Percentiles rank a stretch among this genome's conserved stretches.
These are phyloP conservation scores for Elsinoe arachidis DNA, from an alignment of 2,329 filamentous ascomycete species.

Conservation along the genomic window DNA sequence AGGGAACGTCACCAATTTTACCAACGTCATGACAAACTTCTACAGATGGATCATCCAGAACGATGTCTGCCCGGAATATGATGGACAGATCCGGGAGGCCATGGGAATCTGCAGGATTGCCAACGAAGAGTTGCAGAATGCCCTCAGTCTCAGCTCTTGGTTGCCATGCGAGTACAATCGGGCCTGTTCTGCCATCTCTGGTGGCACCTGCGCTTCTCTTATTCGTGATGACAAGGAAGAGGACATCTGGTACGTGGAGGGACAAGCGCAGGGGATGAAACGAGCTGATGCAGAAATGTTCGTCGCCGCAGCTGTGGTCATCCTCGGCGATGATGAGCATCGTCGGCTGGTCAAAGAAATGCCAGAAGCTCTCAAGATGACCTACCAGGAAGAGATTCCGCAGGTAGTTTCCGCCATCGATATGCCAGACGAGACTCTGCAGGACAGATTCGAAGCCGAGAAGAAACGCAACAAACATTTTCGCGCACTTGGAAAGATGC, in stretches of 20 bases:
- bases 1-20: slow-evolving; percentile 48
- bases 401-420: slow-evolving; percentile 53
- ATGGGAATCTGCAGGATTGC: slow-evolving; percentile 58
- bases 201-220: slow-evolving; percentile 41
- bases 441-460: slow-evolving; percentile 40
- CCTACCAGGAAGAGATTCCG: slow-evolving; percentile 44
- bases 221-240: slow-evolving; percentile 29
- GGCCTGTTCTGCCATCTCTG: slow-evolving; percentile 60
- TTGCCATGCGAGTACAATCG: slow-evolving; percentile 75
- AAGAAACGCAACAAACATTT: slow-evolving; percentile 34
- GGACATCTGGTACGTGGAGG: slow-evolving; percentile 33
- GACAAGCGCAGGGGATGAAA: background rate
- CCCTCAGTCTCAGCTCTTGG: slow-evolving; percentile 41
- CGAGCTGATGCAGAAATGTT: slow-evolving; percentile 9
- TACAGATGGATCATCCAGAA: slow-evolving; percentile 80
- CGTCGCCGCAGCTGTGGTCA: slow-evolving; percentile 15
- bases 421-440: slow-evolving; percentile 35
- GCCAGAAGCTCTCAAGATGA: slow-evolving; percentile 42
- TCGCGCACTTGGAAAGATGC: slow-evolving; percentile 44
- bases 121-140: slow-evolving; percentile 55
- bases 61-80: slow-evolving; percentile 76
- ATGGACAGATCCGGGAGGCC: slow-evolving; percentile 56
- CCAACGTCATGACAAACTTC: slow-evolving; percentile 71
- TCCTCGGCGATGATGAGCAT: slow-evolving; percentile 29
- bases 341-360: slow-evolving; percentile 26